Percentiles rank a stretch among this genome's conserved stretches.
These are phyloP conservation scores for Coriolopsis trogii DNA, from an alignment of 1,284 basidiomycete species.

Conservation along the genomic window DNA sequence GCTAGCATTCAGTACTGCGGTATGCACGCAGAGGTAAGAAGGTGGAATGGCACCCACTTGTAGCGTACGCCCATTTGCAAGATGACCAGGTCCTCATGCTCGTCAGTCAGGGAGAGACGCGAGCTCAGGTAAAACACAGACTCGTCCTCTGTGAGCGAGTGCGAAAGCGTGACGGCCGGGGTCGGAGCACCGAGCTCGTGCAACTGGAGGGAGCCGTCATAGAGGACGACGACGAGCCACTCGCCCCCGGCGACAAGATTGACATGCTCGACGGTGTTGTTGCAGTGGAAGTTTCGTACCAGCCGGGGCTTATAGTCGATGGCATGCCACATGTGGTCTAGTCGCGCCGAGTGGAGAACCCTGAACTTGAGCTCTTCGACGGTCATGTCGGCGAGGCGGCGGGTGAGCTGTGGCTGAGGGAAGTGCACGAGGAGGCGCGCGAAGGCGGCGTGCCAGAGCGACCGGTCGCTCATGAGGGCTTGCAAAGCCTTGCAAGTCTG, in stretches of 20 bases:
- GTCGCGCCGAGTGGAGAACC: slow-evolving; percentile 17
- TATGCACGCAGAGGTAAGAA: background rate
- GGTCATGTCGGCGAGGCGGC: slow-evolving; percentile 7
- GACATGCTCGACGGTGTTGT: slow-evolving; percentile 18
- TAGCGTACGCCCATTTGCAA: slow-evolving; percentile 25
- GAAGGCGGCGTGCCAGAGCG: slow-evolving; percentile 18
- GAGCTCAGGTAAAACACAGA: slow-evolving; percentile 25
- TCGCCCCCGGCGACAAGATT: slow-evolving; percentile 20
- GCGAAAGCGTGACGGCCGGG: slow-evolving; percentile 18
- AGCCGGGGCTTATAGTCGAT: slow-evolving; percentile 15
- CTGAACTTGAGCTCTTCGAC: slow-evolving; percentile 13
- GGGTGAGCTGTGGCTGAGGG: slow-evolving; percentile 16
- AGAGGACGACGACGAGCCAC: slow-evolving; percentile 21
- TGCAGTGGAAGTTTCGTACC: slow-evolving; percentile 11
- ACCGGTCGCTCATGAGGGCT: slow-evolving; percentile 15
- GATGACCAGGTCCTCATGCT: slow-evolving; percentile 23
- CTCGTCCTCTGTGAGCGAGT: slow-evolving; percentile 20
- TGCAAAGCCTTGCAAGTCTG: slow-evolving; percentile 20
- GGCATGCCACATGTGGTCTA: slow-evolving; percentile 19
- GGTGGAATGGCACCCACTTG: slow-evolving; percentile 15
- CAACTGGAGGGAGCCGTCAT: slow-evolving; percentile 22
- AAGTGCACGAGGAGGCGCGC: slow-evolving; percentile 17
- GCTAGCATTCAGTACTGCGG: background rate
- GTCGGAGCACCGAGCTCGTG: slow-evolving; percentile 16
- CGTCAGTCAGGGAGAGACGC: slow-evolving; percentile 18